Evolutionary conservation across 1,139 yeast genomes (phyloP).

Genomic region (Meyerozyma smithsonii): DNA sequence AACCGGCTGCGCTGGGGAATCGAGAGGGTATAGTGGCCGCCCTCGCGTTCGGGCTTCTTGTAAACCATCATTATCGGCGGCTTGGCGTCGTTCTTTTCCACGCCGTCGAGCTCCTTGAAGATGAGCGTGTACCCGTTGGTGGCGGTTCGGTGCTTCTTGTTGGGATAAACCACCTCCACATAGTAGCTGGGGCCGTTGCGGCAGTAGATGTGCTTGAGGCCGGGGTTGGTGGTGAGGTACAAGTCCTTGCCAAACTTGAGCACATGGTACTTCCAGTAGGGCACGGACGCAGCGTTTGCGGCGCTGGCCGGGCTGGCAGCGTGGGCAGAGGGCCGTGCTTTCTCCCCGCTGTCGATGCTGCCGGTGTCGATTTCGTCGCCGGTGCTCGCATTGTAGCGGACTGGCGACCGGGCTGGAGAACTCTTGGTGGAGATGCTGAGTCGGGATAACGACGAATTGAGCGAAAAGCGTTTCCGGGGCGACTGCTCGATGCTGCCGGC

Average conservation of each 20-base stretch:
- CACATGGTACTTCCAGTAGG: slow-evolving; percentile 62
- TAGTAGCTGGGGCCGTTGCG: slow-evolving; percentile 55
- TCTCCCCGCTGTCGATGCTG: not conserved
- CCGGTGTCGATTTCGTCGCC: not conserved
- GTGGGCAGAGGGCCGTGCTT: too few species aligned
- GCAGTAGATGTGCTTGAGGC: slow-evolving; percentile 48
- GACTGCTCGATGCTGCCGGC: not conserved
- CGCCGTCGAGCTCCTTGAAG: slow-evolving; percentile 27
- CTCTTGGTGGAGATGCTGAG: not conserved
- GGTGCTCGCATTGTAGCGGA: not conserved
- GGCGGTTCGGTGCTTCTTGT: slow-evolving; percentile 10
- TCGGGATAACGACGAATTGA: not conserved
- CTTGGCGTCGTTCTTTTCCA: slow-evolving; percentile 12
- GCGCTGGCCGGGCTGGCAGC: slow-evolving; percentile 7
- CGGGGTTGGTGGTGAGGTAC: slow-evolving; percentile 59
- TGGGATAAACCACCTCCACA: slow-evolving; percentile 32
- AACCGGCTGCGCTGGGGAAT: slow-evolving; percentile 11
- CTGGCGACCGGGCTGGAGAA: not conserved
- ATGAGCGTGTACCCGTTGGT: slow-evolving; percentile 26
- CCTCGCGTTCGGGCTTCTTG: slow-evolving; percentile 22
- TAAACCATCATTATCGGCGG: slow-evolving; percentile 29
- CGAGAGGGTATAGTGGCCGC: slow-evolving; percentile 29
- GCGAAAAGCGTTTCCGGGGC: slow-evolving; percentile 1
- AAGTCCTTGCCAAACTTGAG: slow-evolving; percentile 44
- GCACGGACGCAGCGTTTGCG: slow-evolving; percentile 14